Conservation (phyloP, 352 stramenopile species). For the Phytophthora pistaciae region DNA sequence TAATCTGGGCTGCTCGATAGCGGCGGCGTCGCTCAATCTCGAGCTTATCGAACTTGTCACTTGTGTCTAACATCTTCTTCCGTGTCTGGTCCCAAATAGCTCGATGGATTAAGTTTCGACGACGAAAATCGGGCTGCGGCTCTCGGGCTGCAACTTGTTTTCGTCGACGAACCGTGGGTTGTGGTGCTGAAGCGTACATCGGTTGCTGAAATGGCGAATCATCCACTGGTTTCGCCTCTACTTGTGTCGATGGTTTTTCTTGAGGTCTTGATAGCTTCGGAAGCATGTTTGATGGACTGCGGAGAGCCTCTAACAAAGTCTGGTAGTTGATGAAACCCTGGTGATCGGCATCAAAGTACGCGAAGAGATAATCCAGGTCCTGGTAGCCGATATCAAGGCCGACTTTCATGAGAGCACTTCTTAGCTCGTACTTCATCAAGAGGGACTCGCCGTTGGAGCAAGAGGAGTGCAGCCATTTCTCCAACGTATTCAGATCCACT, state of each 20-base stretch:
- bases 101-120: slow-evolving; percentile 33
- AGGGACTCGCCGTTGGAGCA: slow-evolving; percentile 54
- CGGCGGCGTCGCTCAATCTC: slow-evolving; percentile 38
- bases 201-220: not conserved
- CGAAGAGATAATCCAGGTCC: slow-evolving; percentile 76
- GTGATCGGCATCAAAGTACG: slow-evolving; percentile 69
- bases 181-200: slow-evolving; percentile 13
- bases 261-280: slow-evolving; percentile 10
- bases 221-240: not conserved
- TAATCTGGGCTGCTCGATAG: slow-evolving; percentile 45
- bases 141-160: slow-evolving; percentile 11
- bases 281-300: slow-evolving; percentile 29
- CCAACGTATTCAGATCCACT: slow-evolving; percentile 46
- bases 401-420: slow-evolving; percentile 57
- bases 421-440: slow-evolving; percentile 70
- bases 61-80: slow-evolving; percentile 1
- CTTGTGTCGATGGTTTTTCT: not conserved
- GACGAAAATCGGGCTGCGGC: slow-evolving; percentile 28
- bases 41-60: slow-evolving; percentile 3
- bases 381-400: slow-evolving; percentile 71
- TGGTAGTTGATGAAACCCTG: slow-evolving; percentile 77
- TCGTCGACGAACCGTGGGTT: not conserved
- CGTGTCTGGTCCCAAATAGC: slow-evolving; percentile 19
- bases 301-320: slow-evolving; percentile 70
- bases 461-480: slow-evolving; percentile 49